These are phyloP conservation scores for Elsinoe fawcettii DNA, from an alignment of 2,329 filamentous ascomycete species.

Conservation along the genomic window DNA sequence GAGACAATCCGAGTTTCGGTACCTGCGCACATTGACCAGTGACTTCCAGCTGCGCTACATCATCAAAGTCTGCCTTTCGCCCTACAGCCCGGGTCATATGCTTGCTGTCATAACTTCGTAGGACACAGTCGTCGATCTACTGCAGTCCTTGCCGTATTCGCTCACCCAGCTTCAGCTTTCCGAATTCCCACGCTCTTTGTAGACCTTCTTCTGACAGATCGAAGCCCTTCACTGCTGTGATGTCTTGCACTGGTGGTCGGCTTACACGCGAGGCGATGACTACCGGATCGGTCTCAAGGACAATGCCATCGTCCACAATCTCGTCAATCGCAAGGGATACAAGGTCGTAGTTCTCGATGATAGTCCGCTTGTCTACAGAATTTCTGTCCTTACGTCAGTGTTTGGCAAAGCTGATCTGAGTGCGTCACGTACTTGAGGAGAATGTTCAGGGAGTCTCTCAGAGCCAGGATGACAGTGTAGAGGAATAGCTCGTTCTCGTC, in stretches of 20 bases:
- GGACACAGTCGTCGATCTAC: background rate
- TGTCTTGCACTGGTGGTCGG: conserved; percentile 82
- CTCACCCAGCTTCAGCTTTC: conserved; percentile 84
- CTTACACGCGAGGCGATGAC: conserved; percentile 89
- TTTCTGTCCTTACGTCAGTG: conserved; percentile 50
- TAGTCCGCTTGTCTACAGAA: conserved; percentile 93
- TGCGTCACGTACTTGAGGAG: conserved; percentile 69
- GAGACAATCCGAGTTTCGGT: too few species aligned
- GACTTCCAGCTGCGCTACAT: too few species aligned
- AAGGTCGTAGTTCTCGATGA: conserved; percentile 97
- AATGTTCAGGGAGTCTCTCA: conserved; percentile 82
- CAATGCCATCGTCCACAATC: conserved; percentile 89
- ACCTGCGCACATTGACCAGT: too few species aligned
- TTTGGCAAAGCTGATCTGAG: background rate
- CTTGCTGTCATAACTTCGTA: conserved; percentile 16
- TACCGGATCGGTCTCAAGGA: conserved; percentile 93
- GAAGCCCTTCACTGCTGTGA: conserved; percentile 80
- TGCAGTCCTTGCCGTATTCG: conserved; percentile 77
- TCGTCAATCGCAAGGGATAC: conserved; percentile 92
- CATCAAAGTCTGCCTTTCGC: too few species aligned
- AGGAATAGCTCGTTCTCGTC: conserved; percentile 97
- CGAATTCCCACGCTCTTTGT: conserved; percentile 88
- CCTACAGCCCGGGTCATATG: background rate
- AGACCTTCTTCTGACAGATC: conserved; percentile 93
- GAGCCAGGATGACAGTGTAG: conserved; percentile 83